Percentiles rank a stretch among this genome's conserved stretches.
These are phyloP conservation scores for Phytophthora meadii DNA, from an alignment of 352 stramenopile species.

Conservation along the genomic window DNA sequence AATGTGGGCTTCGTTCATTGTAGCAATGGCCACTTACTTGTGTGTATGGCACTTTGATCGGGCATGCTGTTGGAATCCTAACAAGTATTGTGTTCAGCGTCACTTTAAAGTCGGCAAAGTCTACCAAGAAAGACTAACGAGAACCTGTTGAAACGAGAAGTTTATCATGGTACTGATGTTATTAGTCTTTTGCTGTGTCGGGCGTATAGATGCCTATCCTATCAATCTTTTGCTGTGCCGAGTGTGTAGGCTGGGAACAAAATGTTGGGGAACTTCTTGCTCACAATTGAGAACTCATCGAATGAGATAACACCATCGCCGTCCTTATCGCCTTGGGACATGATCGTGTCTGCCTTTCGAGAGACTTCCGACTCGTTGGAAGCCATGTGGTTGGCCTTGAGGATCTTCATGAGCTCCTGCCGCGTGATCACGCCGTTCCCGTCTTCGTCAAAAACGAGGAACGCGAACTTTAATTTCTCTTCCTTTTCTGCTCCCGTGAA, in stretches of 20 bases:
- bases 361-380: constrained; percentile 92
- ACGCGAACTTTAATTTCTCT: constrained; percentile 97
- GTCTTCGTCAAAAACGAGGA: constrained; percentile 96
- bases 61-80: constrained; percentile 52
- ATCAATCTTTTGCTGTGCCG: constrained; percentile 62
- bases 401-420: constrained; percentile 94
- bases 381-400: constrained; percentile 97
- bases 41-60: constrained; percentile 72
- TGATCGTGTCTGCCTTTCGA: constrained; percentile 97
- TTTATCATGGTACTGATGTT: background rate
- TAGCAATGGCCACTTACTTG: constrained; percentile 90
- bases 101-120: constrained; percentile 21
- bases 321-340: constrained; percentile 96
- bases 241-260: constrained; percentile 90
- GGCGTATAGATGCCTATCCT: background rate
- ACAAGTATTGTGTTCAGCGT: constrained; percentile 24
- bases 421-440: constrained; percentile 95
- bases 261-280: constrained; percentile 98
- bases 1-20: constrained; percentile 3
- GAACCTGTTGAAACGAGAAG: background rate
- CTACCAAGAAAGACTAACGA: constrained; percentile 34
- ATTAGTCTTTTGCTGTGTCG: background rate
- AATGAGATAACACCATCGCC: constrained; percentile 97
- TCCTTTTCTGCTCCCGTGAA: constrained; percentile 95
- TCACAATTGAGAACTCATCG: constrained; percentile 96